A percentile compares a stretch with the other conserved stretches of the same genome.
Evolutionary conservation across 768 basidiomycete genomes (phyloP).

Genomic region (Mycena polygramma): DNA sequence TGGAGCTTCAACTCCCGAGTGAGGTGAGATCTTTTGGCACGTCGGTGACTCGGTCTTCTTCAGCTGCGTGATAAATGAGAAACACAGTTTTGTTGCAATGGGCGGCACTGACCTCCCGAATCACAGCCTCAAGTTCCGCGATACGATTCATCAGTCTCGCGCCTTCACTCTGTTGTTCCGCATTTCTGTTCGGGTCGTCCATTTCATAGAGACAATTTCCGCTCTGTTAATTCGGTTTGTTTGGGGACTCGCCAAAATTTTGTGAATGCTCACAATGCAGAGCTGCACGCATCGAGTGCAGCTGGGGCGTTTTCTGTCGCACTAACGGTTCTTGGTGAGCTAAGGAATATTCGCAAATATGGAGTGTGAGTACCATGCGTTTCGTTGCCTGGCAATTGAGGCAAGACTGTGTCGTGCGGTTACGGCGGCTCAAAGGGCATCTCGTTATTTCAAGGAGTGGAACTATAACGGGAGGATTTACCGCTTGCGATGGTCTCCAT

Average conservation of each 20-base stretch:
- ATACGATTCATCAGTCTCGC: slow-evolving; percentile 31
- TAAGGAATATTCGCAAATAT: too few relatives aligned
- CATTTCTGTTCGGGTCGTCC: slow-evolving; percentile 23
- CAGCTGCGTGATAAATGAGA: slow-evolving; percentile 6
- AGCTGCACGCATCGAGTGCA: slow-evolving; percentile 30
- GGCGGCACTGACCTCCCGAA: slow-evolving; percentile 22
- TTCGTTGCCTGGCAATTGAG: slow-evolving; percentile 34
- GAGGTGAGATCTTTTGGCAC: not conserved
- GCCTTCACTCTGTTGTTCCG: slow-evolving; percentile 8
- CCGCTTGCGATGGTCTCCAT: slow-evolving; percentile 33
- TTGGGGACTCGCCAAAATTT: not conserved
- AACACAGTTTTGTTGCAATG: too few relatives aligned
- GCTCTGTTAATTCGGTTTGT: not conserved
- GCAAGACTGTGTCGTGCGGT: slow-evolving; percentile 33
- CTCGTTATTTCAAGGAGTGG: not conserved
- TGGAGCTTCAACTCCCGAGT: not conserved
- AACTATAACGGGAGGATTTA: not conserved
- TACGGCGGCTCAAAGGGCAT: slow-evolving; percentile 23
- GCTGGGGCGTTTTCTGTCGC: slow-evolving; percentile 31
- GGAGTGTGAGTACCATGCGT: slow-evolving; percentile 23
- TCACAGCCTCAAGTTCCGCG: slow-evolving; percentile 32
- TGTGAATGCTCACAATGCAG: slow-evolving; percentile 21
- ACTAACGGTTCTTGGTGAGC: slow-evolving; percentile 13
- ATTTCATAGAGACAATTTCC: slow-evolving; percentile 32
- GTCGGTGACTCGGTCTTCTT: slow-evolving; percentile 24